A percentile compares a stretch with the other conserved stretches of the same genome.
Conservation (phyloP, 345 rosid genomes). For the Camelina sativa region DNA sequence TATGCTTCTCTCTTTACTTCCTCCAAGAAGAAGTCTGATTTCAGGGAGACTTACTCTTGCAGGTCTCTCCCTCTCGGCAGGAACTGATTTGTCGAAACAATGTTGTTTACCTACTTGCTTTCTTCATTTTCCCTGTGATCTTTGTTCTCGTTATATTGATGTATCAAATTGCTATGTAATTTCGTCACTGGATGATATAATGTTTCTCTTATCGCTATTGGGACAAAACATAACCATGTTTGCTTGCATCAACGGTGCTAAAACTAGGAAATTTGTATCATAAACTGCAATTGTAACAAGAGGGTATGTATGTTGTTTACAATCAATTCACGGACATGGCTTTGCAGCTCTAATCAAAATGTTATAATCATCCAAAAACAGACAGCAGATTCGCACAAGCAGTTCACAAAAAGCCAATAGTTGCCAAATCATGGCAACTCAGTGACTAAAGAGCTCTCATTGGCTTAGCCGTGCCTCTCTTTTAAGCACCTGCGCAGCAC, state of each 20-base stretch:
- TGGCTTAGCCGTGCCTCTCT: slow-evolving; percentile 81
- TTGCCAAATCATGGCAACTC: slow-evolving; percentile 25
- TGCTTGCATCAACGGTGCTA: background rate
- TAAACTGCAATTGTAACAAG: slow-evolving; percentile 10
- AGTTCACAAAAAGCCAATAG: slow-evolving; percentile 30
- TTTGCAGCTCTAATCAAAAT: slow-evolving; percentile 21
- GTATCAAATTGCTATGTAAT: slow-evolving; percentile 18
- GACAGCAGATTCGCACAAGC: slow-evolving; percentile 25
- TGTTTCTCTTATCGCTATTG: background rate
- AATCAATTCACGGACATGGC: slow-evolving; percentile 25
- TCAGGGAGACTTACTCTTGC: slow-evolving; percentile 82
- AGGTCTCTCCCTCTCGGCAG: slow-evolving; percentile 88
- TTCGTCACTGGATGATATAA: background rate
- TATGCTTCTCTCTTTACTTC: slow-evolving; percentile 93
- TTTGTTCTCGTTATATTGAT: background rate
- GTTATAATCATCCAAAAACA: slow-evolving; percentile 23
- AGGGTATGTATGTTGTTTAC: slow-evolving; percentile 30
- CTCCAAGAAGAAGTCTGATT: slow-evolving; percentile 67
- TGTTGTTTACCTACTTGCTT: slow-evolving; percentile 1
- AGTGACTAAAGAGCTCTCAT: slow-evolving; percentile 17
- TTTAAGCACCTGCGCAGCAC: slow-evolving; percentile 60
- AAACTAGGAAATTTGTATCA: background rate
- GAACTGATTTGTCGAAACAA: slow-evolving; percentile 52
- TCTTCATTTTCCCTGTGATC: slow-evolving; percentile 18
- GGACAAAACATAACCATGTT: background rate